phyloP scores from a whole-genome alignment of 805 yeast species.

The Saccharomyces jurei region DNA sequence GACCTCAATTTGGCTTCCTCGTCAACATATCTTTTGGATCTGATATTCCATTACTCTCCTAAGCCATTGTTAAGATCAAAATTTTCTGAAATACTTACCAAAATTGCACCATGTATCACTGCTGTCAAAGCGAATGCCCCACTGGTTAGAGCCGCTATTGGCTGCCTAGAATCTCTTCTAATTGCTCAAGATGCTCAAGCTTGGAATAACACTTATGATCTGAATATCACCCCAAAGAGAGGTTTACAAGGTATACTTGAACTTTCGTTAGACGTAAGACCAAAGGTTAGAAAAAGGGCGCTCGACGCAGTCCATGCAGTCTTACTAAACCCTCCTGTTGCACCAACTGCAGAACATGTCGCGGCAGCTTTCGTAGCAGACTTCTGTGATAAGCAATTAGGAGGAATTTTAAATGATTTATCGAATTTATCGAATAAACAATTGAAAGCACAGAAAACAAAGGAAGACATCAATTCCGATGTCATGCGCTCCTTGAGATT shows the following conservation, averaged over 20 bases:
- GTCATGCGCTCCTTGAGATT: conserved; percentile 74
- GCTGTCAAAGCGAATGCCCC: conserved; percentile 68
- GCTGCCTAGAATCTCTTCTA: conserved; percentile 72
- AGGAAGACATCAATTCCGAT: conserved; percentile 45
- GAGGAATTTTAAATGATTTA: conserved; percentile 36
- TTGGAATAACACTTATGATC: conserved; percentile 55
- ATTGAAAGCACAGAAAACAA: conserved; percentile 25
- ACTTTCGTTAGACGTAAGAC: conserved; percentile 78
- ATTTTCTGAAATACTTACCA: conserved; percentile 69
- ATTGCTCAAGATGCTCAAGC: conserved; percentile 71
- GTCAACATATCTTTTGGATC: conserved; percentile 72
- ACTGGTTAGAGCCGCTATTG: conserved; percentile 71
- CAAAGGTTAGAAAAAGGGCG: conserved; percentile 92
- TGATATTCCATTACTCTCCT: conserved; percentile 69
- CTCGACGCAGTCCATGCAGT: conserved; percentile 73
- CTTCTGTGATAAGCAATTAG: conserved; percentile 50
- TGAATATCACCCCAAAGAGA: conserved; percentile 59
- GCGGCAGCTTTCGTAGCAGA: conserved; percentile 67
- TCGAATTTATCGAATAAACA: conserved; percentile 31
- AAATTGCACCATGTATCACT: conserved; percentile 74
- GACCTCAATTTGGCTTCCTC: conserved; percentile 64
- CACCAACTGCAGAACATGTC: conserved; percentile 71
- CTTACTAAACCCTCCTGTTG: conserved; percentile 58
- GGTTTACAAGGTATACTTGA: conserved; percentile 73
- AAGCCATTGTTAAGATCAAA: conserved; percentile 59